These are phyloP conservation scores for Aspergillus sp. DNA, from an alignment of 2,329 filamentous ascomycete species.

Conservation along the genomic window DNA sequence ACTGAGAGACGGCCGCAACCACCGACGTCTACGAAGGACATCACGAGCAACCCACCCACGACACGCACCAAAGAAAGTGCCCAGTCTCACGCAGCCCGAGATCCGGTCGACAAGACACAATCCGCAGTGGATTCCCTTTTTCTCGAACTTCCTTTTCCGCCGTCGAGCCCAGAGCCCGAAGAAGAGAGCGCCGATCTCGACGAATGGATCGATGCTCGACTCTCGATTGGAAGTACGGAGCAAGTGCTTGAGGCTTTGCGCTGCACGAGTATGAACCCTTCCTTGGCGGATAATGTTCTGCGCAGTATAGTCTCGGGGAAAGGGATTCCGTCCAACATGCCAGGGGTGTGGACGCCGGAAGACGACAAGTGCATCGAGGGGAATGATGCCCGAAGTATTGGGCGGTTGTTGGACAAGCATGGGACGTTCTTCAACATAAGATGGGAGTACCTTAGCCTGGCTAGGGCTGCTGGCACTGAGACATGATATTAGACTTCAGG, in stretches of 20 bases:
- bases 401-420: slow-evolving; percentile 35
- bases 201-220: slow-evolving; percentile 30
- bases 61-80: neutral
- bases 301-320: slow-evolving; percentile 20
- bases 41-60: slow-evolving; percentile 3
- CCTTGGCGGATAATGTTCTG: slow-evolving; percentile 29
- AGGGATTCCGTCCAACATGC: slow-evolving; percentile 31
- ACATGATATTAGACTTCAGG: slow-evolving; percentile 2
- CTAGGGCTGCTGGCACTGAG: slow-evolving; percentile 13
- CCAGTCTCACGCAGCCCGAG: neutral
- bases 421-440: slow-evolving; percentile 27
- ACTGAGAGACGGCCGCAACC: neutral
- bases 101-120: too few relatives aligned
- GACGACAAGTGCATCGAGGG: slow-evolving; percentile 34
- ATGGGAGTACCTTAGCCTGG: slow-evolving; percentile 28
- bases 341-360: slow-evolving; percentile 39
- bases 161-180: slow-evolving; percentile 14
- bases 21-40: slow-evolving; percentile 2
- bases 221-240: slow-evolving; percentile 18
- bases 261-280: slow-evolving; percentile 33
- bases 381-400: slow-evolving; percentile 22
- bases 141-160: slow-evolving; percentile 22
- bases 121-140: slow-evolving; percentile 14
- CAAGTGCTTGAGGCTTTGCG: slow-evolving; percentile 26
- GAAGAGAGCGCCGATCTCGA: slow-evolving; percentile 19